These are phyloP conservation scores for Fusarium longipes DNA, from an alignment of 2,329 filamentous ascomycete genomes.

Conservation along the genomic window DNA sequence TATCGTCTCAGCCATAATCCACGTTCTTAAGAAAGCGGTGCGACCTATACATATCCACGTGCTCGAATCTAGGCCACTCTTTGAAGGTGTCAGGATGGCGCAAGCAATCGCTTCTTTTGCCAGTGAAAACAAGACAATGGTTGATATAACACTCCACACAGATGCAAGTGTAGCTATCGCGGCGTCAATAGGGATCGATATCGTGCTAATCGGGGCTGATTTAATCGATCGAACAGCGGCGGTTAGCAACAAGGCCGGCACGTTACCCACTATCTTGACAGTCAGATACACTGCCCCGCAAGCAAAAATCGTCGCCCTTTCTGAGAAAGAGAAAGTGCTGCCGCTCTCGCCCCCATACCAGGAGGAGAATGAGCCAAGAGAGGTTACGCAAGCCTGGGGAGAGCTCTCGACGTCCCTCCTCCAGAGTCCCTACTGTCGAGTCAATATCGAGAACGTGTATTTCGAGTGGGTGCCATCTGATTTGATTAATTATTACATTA, in stretches of 20 bases:
- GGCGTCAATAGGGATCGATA: conserved; percentile 60
- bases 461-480: conserved; percentile 69
- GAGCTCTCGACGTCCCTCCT: conserved; percentile 12
- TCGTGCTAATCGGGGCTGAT: conserved; percentile 73
- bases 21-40: conserved; percentile 51
- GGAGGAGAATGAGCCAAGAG: conserved; percentile 62
- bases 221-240: conserved; percentile 67
- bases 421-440: conserved; percentile 1
- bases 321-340: conserved; percentile 70
- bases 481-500: conserved; percentile 65
- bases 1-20: conserved; percentile 61
- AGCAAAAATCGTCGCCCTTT: conserved; percentile 65
- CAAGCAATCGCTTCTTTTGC: conserved; percentile 58
- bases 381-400: conserved; percentile 63
- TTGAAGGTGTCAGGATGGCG: conserved; percentile 71
- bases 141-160: conserved; percentile 62
- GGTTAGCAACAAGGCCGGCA: conserved; percentile 75
- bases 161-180: conserved; percentile 70
- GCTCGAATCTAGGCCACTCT: conserved; percentile 74
- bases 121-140: conserved; percentile 45
- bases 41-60: conserved; percentile 66
- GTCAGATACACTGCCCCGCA: conserved; percentile 60
- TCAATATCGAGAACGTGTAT: conserved; percentile 62
- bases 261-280: conserved; percentile 67
- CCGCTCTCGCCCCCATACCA: conserved; percentile 56